Percentiles rank a stretch among this genome's conserved stretches.
Evolutionary conservation across 2,329 filamentous ascomycete species (phyloP).

Genomic region (Lasiodiplodia sp.): DNA sequence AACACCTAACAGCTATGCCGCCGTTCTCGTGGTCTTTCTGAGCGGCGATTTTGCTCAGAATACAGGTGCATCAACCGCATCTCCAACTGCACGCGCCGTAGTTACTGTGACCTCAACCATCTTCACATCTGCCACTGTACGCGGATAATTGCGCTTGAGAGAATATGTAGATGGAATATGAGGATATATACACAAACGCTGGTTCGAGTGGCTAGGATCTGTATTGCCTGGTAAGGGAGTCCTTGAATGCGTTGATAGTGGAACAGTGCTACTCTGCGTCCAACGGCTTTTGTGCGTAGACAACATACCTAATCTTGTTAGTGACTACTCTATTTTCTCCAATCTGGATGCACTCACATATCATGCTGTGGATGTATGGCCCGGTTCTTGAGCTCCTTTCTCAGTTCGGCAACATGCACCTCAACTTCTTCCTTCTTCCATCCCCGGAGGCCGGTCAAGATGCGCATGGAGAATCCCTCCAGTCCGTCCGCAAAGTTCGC

Average conservation of each 20-base stretch:
- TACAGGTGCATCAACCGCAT: background rate
- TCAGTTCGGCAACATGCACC: background rate
- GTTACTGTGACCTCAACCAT: background rate
- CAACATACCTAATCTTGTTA: background rate
- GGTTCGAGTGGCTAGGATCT: too few species aligned
- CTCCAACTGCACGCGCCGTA: background rate
- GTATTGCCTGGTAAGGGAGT: too few species aligned
- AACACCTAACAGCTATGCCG: conserved; percentile 31
- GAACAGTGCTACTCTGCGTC: background rate
- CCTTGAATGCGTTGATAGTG: background rate
- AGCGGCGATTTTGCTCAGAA: conserved; percentile 32
- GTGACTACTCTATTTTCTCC: background rate
- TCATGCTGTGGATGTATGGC: conserved; percentile 11
- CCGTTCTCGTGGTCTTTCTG: conserved; percentile 34
- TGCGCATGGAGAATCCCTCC: conserved; percentile 24
- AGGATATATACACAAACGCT: too few species aligned
- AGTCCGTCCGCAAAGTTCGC: conserved; percentile 35
- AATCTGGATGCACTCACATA: background rate
- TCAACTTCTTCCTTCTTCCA: conserved; percentile 12
- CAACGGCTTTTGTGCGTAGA: conserved; percentile 7
- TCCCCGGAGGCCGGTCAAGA: background rate
- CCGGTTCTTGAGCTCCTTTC: background rate
- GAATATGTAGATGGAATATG: too few species aligned
- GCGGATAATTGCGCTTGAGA: background rate
- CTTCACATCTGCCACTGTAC: background rate